Base-by-base conservation (phyloP, 2,329 filamentous ascomycete genomes). In the Cordyceps cicadae region DNA sequence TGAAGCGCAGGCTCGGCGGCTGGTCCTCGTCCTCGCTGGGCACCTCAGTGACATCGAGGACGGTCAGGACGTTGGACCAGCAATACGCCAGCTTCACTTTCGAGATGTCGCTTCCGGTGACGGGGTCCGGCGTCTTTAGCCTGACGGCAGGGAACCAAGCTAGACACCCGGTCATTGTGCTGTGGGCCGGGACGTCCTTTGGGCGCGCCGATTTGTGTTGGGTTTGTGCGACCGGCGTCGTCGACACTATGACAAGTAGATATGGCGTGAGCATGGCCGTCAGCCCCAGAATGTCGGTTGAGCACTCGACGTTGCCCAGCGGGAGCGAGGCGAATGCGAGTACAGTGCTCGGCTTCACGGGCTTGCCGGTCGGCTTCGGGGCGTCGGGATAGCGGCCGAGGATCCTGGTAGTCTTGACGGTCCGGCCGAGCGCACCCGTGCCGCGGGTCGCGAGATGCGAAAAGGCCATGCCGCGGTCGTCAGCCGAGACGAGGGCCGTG, bases 101-200 rank as follows among this genome's bases (percentile, higher is more conserved):
- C 19, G 90, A 92, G 11, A 87, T 80, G 8, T 86, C 83, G 67
- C 86, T 88, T 5, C 85, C 86, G 0, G 83, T 85, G 52, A 83
- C 80, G 1, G 83, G 77, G 63, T 91, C 87, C 11, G 85, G 82
- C 17, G 85, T 83, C 72, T 97, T 97, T 49, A 99, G 78, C 69
- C 90, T 94, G 51, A 99, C 94, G 2, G 92, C 92, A 2, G 94
- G 94, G 70, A 99, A 99, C 94, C 94, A 99, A 39, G 94, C 92
- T 54, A 99, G 75, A 67, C 93, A 96, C 2, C 93, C 95, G 54
- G 90, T 97, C 82, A 99, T 87, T 19, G 93, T 87, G 69, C 92
- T 90, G 70, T 99, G 93, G 1, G 90, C 89, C 32, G 86, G 86
- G 11, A 97, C 85, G 65, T 97, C 93, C 70, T 95, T 97, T 4